phyloP scores from a whole-genome alignment of 768 basidiomycete species.

The Hirschioporus abietinus region DNA sequence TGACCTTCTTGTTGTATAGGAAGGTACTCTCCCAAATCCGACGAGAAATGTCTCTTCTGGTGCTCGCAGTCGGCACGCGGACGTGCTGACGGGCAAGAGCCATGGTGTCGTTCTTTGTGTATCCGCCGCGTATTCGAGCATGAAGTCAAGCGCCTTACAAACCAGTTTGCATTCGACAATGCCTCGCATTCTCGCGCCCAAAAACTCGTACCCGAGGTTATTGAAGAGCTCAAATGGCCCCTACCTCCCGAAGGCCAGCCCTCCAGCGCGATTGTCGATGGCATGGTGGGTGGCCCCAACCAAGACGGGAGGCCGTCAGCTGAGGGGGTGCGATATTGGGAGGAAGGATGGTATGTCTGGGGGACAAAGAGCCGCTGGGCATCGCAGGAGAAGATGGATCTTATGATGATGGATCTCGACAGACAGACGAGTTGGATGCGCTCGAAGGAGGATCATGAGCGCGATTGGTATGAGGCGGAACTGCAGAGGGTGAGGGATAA shows the following conservation, averaged over 20 bases:
- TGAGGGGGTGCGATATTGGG: slow-evolving; percentile 53
- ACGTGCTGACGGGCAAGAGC: slow-evolving; percentile 43
- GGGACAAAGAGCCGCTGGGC: slow-evolving; percentile 47
- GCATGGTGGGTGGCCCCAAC: slow-evolving; percentile 1
- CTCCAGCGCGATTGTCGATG: neutral
- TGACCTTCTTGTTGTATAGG: slow-evolving; percentile 27
- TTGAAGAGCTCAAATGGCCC: slow-evolving; percentile 36
- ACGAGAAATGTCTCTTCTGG: slow-evolving; percentile 63
- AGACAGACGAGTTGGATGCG: slow-evolving; percentile 40
- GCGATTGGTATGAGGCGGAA: neutral
- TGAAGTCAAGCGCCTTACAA: slow-evolving; percentile 41
- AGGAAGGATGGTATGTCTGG: slow-evolving; percentile 76
- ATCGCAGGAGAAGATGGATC: slow-evolving; percentile 48
- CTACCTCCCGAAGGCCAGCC: slow-evolving; percentile 64
- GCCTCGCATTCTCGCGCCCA: neutral
- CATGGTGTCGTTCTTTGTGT: slow-evolving; percentile 54
- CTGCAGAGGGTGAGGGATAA: slow-evolving; percentile 8
- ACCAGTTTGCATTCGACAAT: neutral
- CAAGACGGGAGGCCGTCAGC: neutral
- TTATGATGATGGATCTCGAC: slow-evolving; percentile 55
- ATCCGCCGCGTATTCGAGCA: slow-evolving; percentile 63
- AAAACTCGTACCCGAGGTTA: neutral
- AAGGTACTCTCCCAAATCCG: slow-evolving; percentile 50
- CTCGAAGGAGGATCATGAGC: slow-evolving; percentile 33
- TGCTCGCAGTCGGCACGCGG: slow-evolving; percentile 54